phyloP scores from a whole-genome alignment of 108 stramenopile genomes.

The Mediolabrus comicus region DNA sequence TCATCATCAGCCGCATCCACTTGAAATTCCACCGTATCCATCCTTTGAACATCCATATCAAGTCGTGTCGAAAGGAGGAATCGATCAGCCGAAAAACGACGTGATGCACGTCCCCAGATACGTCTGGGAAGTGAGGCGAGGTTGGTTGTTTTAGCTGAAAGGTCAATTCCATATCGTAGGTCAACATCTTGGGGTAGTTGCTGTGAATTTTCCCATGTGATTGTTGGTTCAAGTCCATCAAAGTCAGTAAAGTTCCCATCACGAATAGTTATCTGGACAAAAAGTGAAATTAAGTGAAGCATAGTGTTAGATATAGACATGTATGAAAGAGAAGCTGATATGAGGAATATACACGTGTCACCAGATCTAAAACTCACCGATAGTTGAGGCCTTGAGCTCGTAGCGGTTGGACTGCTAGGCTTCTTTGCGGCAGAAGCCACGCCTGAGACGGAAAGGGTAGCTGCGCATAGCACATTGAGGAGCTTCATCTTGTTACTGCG shows the following conservation, averaged over 20 bases:
- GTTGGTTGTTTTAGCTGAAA: constrained; percentile 75
- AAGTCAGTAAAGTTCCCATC: constrained; percentile 85
- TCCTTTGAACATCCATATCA: constrained; percentile 57
- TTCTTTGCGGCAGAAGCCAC: not conserved
- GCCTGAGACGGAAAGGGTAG: not conserved
- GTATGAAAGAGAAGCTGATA: not conserved
- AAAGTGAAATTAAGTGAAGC: not conserved
- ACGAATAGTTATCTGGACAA: constrained; percentile 80
- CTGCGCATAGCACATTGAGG: not conserved
- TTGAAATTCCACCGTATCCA: constrained; percentile 55
- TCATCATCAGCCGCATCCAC: constrained; percentile 76
- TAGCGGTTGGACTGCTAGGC: not conserved
- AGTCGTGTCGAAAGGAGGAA: constrained; percentile 82
- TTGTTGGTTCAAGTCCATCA: constrained; percentile 79
- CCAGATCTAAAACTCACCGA: constrained; percentile 10
- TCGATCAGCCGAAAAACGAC: constrained; percentile 51
- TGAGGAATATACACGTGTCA: not conserved
- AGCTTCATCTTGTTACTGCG: not conserved
- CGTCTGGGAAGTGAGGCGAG: constrained; percentile 80
- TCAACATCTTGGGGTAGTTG: constrained; percentile 29
- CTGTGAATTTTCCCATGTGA: constrained; percentile 62
- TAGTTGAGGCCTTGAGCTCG: constrained; percentile 16
- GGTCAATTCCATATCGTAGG: constrained; percentile 72
- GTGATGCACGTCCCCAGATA: constrained; percentile 81
- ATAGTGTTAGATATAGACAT: not conserved